Base-by-base conservation (phyloP, 2,329 filamentous ascomycete species). In the Periconia sp. region DNA sequence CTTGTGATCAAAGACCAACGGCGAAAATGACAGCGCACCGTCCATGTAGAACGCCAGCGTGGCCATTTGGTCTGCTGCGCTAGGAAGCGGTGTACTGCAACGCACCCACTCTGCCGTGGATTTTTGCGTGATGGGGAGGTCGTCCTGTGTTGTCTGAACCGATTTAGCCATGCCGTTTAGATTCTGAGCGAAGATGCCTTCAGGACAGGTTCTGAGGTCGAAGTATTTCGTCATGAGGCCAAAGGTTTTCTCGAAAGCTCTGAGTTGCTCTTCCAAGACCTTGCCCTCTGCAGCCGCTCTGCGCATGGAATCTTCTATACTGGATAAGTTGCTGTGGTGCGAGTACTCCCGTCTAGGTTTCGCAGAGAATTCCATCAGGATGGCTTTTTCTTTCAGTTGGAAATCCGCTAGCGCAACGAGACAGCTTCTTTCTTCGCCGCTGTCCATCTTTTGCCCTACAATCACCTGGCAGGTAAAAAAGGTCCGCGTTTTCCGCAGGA, bases 381-480 rank as follows among this genome's bases (percentile, higher is more conserved):
- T 45, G 0, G 61, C 63, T 1, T 62, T 48, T 47, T 79, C 77
- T 5, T 54, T 50, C 4, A 66, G 52, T 19, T 79, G 76, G 40
- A 80, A 80, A 40, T 80, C 78, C 0, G 70, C 71, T 1, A 75
- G 50, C 1, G 77, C 54, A 36, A 77, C 69, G 21, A 79, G 48
- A 36, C 73, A 77, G 0, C 61, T 40, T 18, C 78, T 69, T 5
- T 59, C 43, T 3, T 55, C 45, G 8, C 71, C 72, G 35, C 72
- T 60, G 0, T 70, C 55, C 9, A 40, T 43, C 17, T 59, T 50
- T 42, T 80, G 78, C 36, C 61, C 69, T 19, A 79, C 68, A 44
- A 75, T 65, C 3, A 80, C 71, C 4, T 73, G 63, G 2, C 76
- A 65, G 0, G 77, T 80, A 2, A 72, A 71, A 40, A 80, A 80